Evolutionary conservation across 2,329 filamentous ascomycete genomes (phyloP).

Genomic region (Neopestalotiopsis rosae): DNA sequence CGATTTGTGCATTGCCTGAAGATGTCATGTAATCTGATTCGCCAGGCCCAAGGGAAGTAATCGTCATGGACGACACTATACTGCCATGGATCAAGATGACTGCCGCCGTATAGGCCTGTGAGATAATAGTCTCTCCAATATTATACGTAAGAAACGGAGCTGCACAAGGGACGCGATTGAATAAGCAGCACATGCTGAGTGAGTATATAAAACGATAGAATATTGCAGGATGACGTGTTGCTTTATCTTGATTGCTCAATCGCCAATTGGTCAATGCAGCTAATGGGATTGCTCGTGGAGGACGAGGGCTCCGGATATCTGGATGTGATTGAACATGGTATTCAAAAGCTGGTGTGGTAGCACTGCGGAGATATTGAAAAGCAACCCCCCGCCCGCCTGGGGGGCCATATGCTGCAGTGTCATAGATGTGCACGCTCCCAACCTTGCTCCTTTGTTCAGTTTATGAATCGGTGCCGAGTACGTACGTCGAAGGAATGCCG

Average conservation of each 20-base stretch:
- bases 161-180: neutral
- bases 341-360: neutral
- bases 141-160: neutral
- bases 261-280: neutral
- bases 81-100: neutral
- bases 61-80: neutral
- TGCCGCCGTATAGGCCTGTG: neutral
- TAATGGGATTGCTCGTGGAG: neutral
- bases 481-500: neutral
- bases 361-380: constrained; percentile 13
- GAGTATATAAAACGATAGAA: neutral
- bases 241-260: constrained; percentile 3
- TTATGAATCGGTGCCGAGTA: neutral
- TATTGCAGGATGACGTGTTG: constrained; percentile 12
- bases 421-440: neutral
- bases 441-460: neutral
- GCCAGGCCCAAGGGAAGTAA: no score
- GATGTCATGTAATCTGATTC: no score
- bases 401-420: neutral
- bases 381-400: neutral
- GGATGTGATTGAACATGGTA: constrained; percentile 4
- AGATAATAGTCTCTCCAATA: neutral
- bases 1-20: no score
- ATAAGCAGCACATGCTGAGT: neutral
- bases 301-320: constrained; percentile 5